Evolutionary conservation across 371 early-diverging fungal genomes (phyloP).

Genomic region (Smittium mucronatum): DNA sequence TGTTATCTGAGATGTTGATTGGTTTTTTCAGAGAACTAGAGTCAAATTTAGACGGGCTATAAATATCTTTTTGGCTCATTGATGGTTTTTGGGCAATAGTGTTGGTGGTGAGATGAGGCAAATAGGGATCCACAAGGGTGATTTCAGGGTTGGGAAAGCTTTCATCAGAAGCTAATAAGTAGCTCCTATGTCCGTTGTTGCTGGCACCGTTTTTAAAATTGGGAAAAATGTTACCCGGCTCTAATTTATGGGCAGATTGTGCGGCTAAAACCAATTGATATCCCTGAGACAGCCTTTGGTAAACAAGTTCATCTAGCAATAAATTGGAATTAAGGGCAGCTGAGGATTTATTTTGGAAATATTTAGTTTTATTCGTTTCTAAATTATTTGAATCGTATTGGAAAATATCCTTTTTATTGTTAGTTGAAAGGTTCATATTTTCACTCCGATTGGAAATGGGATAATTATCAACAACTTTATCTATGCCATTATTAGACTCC

Average conservation of each 20-base stretch:
- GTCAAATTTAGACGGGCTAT: too few relatives aligned
- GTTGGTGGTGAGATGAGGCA: too few relatives aligned
- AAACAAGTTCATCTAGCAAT: slow-evolving; percentile 71
- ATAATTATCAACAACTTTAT: too few relatives aligned
- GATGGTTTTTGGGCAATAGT: too few relatives aligned
- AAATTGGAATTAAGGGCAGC: slow-evolving; percentile 24
- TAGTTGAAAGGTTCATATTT: not conserved
- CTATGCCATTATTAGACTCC: not conserved
- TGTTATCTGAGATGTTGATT: too few relatives aligned
- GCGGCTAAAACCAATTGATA: slow-evolving; percentile 67
- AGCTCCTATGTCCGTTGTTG: too few relatives aligned
- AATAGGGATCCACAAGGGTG: too few relatives aligned
- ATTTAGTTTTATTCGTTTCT: not conserved
- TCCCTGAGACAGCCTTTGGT: slow-evolving; percentile 83
- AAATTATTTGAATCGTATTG: not conserved
- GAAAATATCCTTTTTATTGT: not conserved
- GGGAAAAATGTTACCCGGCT: not conserved
- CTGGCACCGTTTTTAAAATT: not conserved
- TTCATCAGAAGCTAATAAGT: too few relatives aligned
- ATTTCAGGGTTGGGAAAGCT: too few relatives aligned
- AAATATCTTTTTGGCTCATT: too few relatives aligned
- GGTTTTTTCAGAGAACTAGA: too few relatives aligned
- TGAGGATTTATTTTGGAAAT: not conserved
- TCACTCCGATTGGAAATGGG: too few relatives aligned
- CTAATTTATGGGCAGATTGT: not conserved